Conservation (phyloP, 108 stramenopile species). For the Nitzschia putrida region DNA sequence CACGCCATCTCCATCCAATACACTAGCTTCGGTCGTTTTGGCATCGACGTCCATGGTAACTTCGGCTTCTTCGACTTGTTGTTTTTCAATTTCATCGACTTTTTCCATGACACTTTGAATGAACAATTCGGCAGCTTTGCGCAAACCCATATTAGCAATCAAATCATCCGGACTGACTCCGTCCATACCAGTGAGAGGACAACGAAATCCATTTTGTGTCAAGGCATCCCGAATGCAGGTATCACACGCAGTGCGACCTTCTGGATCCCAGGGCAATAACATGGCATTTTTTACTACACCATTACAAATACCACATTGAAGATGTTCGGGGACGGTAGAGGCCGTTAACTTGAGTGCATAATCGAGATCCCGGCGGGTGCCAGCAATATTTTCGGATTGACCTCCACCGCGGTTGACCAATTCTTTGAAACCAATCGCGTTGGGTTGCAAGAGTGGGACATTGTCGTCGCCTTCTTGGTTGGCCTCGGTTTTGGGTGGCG, state of each 20-base stretch:
- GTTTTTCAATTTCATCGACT: constrained; percentile 75
- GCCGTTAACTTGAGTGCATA: constrained; percentile 81
- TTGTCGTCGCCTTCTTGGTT: constrained; percentile 33
- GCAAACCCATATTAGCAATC: constrained; percentile 70
- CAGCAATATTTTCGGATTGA: constrained; percentile 52
- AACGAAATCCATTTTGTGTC: constrained; percentile 74
- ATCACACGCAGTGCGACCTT: constrained; percentile 80
- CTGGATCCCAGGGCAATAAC: constrained; percentile 82
- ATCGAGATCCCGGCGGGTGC: constrained; percentile 62
- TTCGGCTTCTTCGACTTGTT: constrained; percentile 60
- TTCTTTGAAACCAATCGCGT: constrained; percentile 69
- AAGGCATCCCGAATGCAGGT: constrained; percentile 80
- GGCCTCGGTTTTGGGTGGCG: constrained; percentile 51
- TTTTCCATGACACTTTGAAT: constrained; percentile 75
- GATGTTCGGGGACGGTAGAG: constrained; percentile 74
- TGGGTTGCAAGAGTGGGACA: constrained; percentile 65
- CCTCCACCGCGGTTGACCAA: constrained; percentile 78
- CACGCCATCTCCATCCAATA: constrained; percentile 57
- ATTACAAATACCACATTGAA: constrained; percentile 79
- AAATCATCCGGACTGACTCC: constrained; percentile 86
- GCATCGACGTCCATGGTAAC: constrained; percentile 17
- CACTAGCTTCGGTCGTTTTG: constrained; percentile 25
- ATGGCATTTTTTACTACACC: constrained; percentile 73
- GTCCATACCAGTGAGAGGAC: constrained; percentile 80
- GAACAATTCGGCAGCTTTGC: constrained; percentile 81